phyloP scores from a whole-genome alignment of 345 rosid genomes.

The Cardamine occulta region DNA sequence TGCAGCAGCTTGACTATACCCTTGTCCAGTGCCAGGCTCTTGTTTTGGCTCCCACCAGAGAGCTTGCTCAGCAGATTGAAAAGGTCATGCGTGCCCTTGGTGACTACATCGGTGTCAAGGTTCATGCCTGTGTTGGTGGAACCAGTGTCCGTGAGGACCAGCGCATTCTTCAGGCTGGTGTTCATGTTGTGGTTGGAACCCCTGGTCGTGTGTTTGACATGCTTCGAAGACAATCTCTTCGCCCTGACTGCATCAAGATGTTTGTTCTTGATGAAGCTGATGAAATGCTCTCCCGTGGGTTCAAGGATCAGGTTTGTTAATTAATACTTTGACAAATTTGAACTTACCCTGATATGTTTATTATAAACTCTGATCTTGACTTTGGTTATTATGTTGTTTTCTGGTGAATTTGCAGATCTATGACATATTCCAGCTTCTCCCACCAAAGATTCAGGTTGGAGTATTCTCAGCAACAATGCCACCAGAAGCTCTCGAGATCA shows the following conservation, averaged over 20 bases:
- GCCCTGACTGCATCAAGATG: conserved; percentile 72
- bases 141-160: conserved; percentile 86
- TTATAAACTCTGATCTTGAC: background rate
- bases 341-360: background rate
- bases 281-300: conserved; percentile 88
- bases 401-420: conserved; percentile 45
- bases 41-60: conserved; percentile 80
- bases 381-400: background rate
- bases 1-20: conserved; percentile 70
- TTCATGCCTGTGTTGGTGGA: conserved; percentile 89
- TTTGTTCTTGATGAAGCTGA: conserved; percentile 84
- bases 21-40: conserved; percentile 76
- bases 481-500: conserved; percentile 61
- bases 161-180: conserved; percentile 73
- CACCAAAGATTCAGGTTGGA: conserved; percentile 56
- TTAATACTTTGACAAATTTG: background rate
- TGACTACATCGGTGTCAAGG: conserved; percentile 79
- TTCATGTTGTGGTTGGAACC: conserved; percentile 85
- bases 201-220: conserved; percentile 89
- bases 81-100: conserved; percentile 89
- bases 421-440: conserved; percentile 61
- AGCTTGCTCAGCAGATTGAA: conserved; percentile 87
- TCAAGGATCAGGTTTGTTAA: conserved; percentile 78
- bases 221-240: conserved; percentile 78
- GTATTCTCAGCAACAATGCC: conserved; percentile 71